phyloP scores from a whole-genome alignment of 768 basidiomycete genomes.

The Leccinellum rugosiceps region DNA sequence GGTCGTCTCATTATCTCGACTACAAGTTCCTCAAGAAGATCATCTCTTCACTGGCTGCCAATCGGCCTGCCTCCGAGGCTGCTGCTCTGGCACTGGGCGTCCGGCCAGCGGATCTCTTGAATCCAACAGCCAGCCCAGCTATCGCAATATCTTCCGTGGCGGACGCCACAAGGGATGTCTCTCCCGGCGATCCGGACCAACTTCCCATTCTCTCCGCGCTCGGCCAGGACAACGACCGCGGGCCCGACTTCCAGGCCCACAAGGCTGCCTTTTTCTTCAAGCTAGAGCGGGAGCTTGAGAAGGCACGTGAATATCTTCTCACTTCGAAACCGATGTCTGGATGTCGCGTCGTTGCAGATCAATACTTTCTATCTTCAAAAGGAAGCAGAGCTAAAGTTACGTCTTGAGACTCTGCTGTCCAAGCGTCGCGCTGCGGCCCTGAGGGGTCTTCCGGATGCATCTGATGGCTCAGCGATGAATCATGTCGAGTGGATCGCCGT shows the following conservation, averaged over 20 bases:
- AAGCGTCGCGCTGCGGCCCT: constrained; percentile 85
- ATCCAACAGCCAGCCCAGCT: constrained; percentile 32
- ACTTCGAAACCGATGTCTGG: constrained; percentile 1
- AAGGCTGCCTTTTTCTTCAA: constrained; percentile 99
- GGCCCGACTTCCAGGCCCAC: constrained; percentile 88
- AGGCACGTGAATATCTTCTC: constrained; percentile 48
- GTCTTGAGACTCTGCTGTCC: constrained; percentile 89
- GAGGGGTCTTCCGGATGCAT: constrained; percentile 65
- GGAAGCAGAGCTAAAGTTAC: constrained; percentile 88
- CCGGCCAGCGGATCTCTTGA: constrained; percentile 58
- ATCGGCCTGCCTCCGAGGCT: constrained; percentile 87
- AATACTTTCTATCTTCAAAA: constrained; percentile 97
- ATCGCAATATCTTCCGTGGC: constrained; percentile 26
- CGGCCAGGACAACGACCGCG: constrained; percentile 66
- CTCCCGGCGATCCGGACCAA: constrained; percentile 41
- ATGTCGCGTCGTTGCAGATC: constrained; percentile 56
- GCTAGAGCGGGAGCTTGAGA: constrained; percentile 94
- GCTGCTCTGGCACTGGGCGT: constrained; percentile 81
- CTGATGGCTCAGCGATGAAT: constrained; percentile 50
- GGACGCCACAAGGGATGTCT: constrained; percentile 12
- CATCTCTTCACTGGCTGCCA: constrained; percentile 89
- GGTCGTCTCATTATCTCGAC: constrained; percentile 93
- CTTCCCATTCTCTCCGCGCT: constrained; percentile 61
- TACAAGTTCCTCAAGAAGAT: constrained; percentile 99
- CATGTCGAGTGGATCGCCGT: constrained; percentile 95